Evolutionary conservation across 208 protist species (phyloP), one percentile per base, ranked within the genome.

Genomic region (Novymonas esmeraldas): DNA sequence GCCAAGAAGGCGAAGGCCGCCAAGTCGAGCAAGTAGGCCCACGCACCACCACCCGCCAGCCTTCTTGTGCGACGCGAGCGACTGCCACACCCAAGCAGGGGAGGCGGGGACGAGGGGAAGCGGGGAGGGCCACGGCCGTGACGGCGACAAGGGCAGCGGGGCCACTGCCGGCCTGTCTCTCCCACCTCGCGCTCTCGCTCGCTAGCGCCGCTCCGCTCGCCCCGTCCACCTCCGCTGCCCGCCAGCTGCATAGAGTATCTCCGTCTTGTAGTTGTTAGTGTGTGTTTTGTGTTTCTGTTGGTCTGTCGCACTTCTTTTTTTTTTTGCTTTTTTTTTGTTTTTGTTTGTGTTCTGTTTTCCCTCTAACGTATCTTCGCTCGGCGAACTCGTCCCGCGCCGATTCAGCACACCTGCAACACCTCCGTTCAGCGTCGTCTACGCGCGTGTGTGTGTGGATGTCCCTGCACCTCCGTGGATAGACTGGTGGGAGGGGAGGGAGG

Each of bases 1-100:
- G 38, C 55, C 28, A 64, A 72, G 34, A 34, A 44, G 57, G 55
- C 67, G 7, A 72, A 72, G 46, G 13, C 24, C 14, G 46, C 6
- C 24, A 46, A 48, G n/a, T 29, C 28, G 44, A 41, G 64, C 33
- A 63, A 48, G 54, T 70, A 55, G 54, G 34, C 6, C 39, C 36
- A 11, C 26, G 0, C n/a, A 44, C 36, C 16, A 10, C 36, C 20
- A n/a, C n/a, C n/a, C n/a, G n/a, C n/a, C n/a, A n/a, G n/a, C n/a
- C n/a, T n/a, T n/a, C n/a, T n/a, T n/a, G n/a, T n/a, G n/a, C n/a
- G n/a, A n/a, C n/a, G n/a, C n/a, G n/a, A n/a, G n/a, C n/a, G n/a
- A n/a, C n/a, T n/a, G n/a, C n/a, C n/a, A n/a, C n/a, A n/a, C n/a
- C n/a, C n/a, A n/a, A n/a, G n/a, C n/a, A n/a, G n/a, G n/a, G n/a